Percentiles rank a stretch among this genome's conserved stretches.
phyloP scores from a whole-genome alignment of 768 basidiomycete genomes.

The Agrocybe pediades region DNA sequence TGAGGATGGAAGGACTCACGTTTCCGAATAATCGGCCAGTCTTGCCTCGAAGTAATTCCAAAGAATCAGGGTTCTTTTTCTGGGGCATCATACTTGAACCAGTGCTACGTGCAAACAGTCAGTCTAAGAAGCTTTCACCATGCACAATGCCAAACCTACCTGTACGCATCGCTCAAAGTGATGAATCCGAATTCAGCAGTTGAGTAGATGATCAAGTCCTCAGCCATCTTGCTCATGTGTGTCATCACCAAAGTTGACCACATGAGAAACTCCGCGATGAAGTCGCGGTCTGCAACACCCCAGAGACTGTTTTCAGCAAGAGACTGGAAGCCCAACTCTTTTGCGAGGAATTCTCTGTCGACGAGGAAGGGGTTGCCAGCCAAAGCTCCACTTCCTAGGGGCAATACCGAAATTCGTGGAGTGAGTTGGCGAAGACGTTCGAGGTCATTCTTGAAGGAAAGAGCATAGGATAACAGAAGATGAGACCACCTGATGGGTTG shows the following conservation, averaged over 20 bases:
- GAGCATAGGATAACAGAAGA: slow-evolving; percentile 91
- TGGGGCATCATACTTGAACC: slow-evolving; percentile 99
- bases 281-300: slow-evolving; percentile 96
- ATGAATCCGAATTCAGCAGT: slow-evolving; percentile 98
- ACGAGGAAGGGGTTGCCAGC: slow-evolving; percentile 96
- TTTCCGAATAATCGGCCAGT: slow-evolving; percentile 93
- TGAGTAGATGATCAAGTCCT: slow-evolving; percentile 96
- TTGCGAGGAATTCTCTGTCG: slow-evolving; percentile 89
- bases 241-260: slow-evolving; percentile 93
- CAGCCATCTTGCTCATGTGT: slow-evolving; percentile 92
- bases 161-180: slow-evolving; percentile 95
- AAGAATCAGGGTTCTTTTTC: slow-evolving; percentile 97
- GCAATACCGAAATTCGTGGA: slow-evolving; percentile 90
- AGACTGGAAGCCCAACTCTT: slow-evolving; percentile 86
- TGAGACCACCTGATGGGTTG: slow-evolving; percentile 99
- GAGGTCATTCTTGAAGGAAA: slow-evolving; percentile 89
- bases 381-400: slow-evolving; percentile 91
- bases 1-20: slow-evolving; percentile 41
- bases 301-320: slow-evolving; percentile 96
- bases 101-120: slow-evolving; percentile 54
- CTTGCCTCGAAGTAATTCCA: slow-evolving; percentile 95
- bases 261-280: slow-evolving; percentile 96
- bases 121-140: background rate
- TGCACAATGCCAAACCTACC: slow-evolving; percentile 48
- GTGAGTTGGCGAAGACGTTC: slow-evolving; percentile 81